phyloP scores from a whole-genome alignment of 352 stramenopile species.

The Phytophthora sp. region DNA sequence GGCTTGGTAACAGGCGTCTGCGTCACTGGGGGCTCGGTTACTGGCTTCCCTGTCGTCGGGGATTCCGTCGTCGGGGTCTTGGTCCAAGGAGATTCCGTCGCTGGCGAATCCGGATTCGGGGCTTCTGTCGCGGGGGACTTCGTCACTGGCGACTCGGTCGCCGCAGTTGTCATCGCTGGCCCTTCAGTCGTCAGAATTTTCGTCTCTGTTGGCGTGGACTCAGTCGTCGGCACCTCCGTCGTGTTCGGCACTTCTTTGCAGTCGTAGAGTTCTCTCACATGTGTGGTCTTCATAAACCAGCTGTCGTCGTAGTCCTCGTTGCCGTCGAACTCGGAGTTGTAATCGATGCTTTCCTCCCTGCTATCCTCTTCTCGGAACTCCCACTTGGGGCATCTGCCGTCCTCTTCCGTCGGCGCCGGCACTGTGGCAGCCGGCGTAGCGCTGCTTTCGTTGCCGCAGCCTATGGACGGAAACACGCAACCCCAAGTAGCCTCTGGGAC shows the following conservation, averaged over 20 bases:
- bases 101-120: no score
- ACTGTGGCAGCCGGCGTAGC: constrained; percentile 17
- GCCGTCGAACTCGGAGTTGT: constrained; percentile 27
- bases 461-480: constrained; percentile 44
- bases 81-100: no score
- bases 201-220: neutral
- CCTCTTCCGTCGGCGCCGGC: constrained; percentile 10
- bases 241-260: constrained; percentile 20
- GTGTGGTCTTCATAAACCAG: constrained; percentile 34
- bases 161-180: no score
- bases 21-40: no score
- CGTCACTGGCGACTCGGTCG: constrained; percentile 7
- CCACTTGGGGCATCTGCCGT: constrained; percentile 27
- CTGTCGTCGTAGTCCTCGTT: constrained; percentile 35
- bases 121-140: neutral
- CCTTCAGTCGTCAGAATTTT: neutral
- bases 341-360: constrained; percentile 29
- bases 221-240: constrained; percentile 3
- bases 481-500: constrained; percentile 42
- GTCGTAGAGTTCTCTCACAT: constrained; percentile 33
- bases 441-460: constrained; percentile 17
- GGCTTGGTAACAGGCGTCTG: no score
- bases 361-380: constrained; percentile 15
- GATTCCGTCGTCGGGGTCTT: no score
- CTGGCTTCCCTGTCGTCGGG: no score